A percentile compares a stretch with the other conserved stretches of the same genome.
Evolutionary conservation across 164 flowering plant species (phyloP).

Genomic region (Sextonia rubra): DNA sequence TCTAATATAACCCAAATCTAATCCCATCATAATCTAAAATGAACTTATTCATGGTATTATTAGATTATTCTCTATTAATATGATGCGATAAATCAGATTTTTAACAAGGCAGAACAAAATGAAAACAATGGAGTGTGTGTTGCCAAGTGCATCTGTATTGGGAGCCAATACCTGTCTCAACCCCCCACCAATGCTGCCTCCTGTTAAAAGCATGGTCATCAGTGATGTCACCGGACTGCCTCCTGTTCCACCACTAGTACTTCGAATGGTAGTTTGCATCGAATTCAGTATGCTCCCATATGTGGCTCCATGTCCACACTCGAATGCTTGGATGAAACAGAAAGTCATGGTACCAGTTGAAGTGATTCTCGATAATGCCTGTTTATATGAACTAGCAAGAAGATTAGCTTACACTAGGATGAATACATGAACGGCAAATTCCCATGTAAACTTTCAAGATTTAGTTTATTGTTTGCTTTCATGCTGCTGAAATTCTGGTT

Average conservation of each 20-base stretch:
- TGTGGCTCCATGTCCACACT: conserved; percentile 52
- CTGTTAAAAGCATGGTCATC: conserved; percentile 61
- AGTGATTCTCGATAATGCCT: conserved; percentile 43
- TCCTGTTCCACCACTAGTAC: conserved; percentile 38
- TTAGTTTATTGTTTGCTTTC: neutral
- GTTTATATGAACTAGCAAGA: conserved; percentile 5
- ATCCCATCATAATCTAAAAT: no score
- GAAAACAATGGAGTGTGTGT: neutral
- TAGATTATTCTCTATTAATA: no score
- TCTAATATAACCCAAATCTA: no score
- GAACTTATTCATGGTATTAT: no score
- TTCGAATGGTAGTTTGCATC: conserved; percentile 56
- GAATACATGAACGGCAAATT: neutral
- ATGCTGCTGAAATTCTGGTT: neutral
- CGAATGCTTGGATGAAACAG: conserved; percentile 58
- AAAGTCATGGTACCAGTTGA: conserved; percentile 50
- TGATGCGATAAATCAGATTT: no score
- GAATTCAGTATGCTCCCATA: conserved; percentile 62
- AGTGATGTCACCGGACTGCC: conserved; percentile 53
- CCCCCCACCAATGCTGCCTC: conserved; percentile 60
- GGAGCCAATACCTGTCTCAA: conserved; percentile 55
- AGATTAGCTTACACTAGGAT: neutral
- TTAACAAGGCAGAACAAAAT: no score
- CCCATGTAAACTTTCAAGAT: neutral
- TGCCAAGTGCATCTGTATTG: neutral